Conservation (phyloP, 768 basidiomycete species). For the Hygrocybe punicea region DNA sequence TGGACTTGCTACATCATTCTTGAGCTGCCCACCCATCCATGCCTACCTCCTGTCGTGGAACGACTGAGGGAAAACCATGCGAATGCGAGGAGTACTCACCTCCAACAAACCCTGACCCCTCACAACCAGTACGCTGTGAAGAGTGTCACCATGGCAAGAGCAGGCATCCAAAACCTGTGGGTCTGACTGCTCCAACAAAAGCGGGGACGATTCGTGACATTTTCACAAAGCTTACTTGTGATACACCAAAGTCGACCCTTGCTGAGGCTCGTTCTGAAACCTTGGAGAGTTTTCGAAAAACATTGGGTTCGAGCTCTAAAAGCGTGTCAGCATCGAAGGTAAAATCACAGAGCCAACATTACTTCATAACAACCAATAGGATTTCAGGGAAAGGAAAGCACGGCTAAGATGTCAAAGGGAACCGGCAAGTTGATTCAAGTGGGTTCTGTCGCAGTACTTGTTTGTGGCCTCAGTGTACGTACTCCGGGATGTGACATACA, state of each 20-base stretch:
- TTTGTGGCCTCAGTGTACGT: too few relatives aligned
- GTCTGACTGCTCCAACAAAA: not conserved
- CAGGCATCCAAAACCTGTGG: too few relatives aligned
- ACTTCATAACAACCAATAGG: not conserved
- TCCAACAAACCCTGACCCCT: too few relatives aligned
- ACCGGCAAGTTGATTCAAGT: not conserved
- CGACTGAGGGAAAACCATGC: too few relatives aligned
- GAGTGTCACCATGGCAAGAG: too few relatives aligned
- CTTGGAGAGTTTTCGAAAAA: not conserved
- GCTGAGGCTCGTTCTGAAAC: not conserved
- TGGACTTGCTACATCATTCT: too few relatives aligned
- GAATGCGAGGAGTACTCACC: too few relatives aligned
- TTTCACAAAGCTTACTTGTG: not conserved
- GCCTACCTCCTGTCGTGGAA: too few relatives aligned
- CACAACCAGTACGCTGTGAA: too few relatives aligned
- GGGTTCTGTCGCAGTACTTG: not conserved
- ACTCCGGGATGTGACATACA: not conserved
- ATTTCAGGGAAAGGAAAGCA: not conserved
- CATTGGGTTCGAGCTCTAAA: not conserved
- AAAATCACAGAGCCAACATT: not conserved
- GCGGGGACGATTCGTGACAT: not conserved
- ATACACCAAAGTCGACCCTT: not conserved
- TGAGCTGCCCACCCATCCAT: too few relatives aligned
- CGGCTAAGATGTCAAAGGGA: not conserved
- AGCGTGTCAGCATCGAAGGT: not conserved